These are phyloP conservation scores for Candida fluviatilis DNA, from an alignment of 805 yeast genomes.

Conservation along the genomic window DNA sequence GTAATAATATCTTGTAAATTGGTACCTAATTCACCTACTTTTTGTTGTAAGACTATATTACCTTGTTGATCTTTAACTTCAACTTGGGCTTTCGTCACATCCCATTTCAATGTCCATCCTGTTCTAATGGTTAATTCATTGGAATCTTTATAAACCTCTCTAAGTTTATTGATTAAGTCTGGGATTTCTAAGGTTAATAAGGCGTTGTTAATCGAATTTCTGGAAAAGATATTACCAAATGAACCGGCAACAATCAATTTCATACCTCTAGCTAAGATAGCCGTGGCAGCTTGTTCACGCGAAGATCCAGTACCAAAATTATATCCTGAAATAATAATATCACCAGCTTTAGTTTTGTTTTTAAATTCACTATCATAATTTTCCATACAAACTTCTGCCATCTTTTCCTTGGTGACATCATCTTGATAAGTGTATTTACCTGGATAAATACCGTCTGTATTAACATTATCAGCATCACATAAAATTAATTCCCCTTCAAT, in stretches of 20 bases:
- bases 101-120: constrained; percentile 91
- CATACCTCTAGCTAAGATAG: constrained; percentile 90
- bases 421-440: constrained; percentile 99
- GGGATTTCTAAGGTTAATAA: constrained; percentile 92
- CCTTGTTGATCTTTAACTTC: constrained; percentile 66
- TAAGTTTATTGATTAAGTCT: constrained; percentile 67
- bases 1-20: constrained; percentile 95
- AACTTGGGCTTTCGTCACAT: constrained; percentile 80
- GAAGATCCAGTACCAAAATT: constrained; percentile 99
- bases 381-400: constrained; percentile 99
- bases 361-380: constrained; percentile 92
- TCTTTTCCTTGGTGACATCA: constrained; percentile 87
- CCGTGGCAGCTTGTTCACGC: constrained; percentile 99
- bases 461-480: constrained; percentile 95
- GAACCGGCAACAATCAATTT: constrained; percentile 93
- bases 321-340: constrained; percentile 86
- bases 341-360: constrained; percentile 76
- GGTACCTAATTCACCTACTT: constrained; percentile 93
- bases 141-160: constrained; percentile 56
- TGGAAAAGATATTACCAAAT: constrained; percentile 91
- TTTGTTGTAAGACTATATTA: constrained; percentile 65
- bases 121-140: constrained; percentile 89
- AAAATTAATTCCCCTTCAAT: constrained; percentile 89
- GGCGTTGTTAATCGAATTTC: constrained; percentile 97
- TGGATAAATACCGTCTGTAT: constrained; percentile 98